These are phyloP conservation scores for Anthracocystis panici-leucophaei DNA, from an alignment of 1,284 basidiomycete species.

Conservation along the genomic window DNA sequence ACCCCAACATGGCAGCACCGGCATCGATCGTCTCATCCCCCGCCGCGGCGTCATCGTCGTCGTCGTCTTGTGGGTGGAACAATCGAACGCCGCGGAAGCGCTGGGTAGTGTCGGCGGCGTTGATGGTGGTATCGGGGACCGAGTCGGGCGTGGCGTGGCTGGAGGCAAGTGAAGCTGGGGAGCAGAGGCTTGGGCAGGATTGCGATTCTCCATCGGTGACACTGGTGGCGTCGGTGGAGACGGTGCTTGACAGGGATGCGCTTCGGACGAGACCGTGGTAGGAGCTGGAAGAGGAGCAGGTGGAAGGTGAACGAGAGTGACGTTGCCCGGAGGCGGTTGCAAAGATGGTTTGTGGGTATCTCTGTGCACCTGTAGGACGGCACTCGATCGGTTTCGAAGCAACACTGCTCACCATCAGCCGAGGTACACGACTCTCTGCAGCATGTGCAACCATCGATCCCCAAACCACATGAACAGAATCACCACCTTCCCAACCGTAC, in stretches of 20 bases:
- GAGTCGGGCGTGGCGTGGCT: constrained; percentile 30
- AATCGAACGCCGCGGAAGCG: constrained; percentile 43
- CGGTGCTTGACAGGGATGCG: constrained; percentile 35
- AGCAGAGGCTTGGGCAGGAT: constrained; percentile 46
- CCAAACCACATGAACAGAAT: constrained; percentile 46
- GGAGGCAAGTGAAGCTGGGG: constrained; percentile 22
- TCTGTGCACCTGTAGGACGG: constrained; percentile 8
- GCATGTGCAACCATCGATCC: constrained; percentile 34
- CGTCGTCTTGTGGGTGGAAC: constrained; percentile 26
- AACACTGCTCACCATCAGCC: constrained; percentile 35
- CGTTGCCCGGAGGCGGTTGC: constrained; percentile 11
- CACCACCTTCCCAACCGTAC: constrained; percentile 7
- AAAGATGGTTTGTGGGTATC: constrained; percentile 27
- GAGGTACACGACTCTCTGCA: constrained; percentile 14
- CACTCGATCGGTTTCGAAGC: constrained; percentile 37
- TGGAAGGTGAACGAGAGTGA: constrained; percentile 25
- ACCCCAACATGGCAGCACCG: constrained; percentile 18
- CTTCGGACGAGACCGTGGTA: constrained; percentile 33
- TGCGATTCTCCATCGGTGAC: constrained; percentile 22
- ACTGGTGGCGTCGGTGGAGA: constrained; percentile 46
- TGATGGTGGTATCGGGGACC: constrained; percentile 35
- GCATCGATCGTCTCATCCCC: constrained; percentile 49
- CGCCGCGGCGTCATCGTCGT: constrained; percentile 30
- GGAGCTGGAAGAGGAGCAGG: constrained; percentile 28
- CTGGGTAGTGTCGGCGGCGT: constrained; percentile 23